These are phyloP conservation scores for Hypoxylon sp. DNA, from an alignment of 2,329 filamentous ascomycete species.

Conservation along the genomic window DNA sequence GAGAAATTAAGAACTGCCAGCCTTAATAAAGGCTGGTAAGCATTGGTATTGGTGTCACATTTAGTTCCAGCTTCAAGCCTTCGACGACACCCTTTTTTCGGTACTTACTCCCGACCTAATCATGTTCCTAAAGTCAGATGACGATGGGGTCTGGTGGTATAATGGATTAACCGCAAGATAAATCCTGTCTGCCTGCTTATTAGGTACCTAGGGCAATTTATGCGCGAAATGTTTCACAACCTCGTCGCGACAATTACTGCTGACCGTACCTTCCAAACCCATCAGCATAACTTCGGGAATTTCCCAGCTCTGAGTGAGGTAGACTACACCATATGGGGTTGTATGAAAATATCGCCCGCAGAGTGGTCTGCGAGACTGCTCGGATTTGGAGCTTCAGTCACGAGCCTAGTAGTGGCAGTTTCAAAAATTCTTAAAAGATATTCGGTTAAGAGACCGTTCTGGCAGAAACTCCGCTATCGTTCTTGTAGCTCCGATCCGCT, in stretches of 20 bases:
- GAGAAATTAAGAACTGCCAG: conserved; percentile 27
- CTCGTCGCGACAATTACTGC: conserved; percentile 21
- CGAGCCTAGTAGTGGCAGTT: conserved; percentile 26
- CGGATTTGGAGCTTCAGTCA: conserved; percentile 18
- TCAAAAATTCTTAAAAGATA: background rate
- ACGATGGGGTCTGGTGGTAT: conserved; percentile 26
- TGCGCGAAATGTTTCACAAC: conserved; percentile 14
- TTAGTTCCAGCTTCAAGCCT: conserved; percentile 5
- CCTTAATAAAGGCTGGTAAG: conserved; percentile 9
- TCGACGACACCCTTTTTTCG: conserved; percentile 1
- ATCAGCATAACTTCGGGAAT: conserved; percentile 33
- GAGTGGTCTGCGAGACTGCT: conserved; percentile 6
- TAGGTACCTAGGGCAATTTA: no score
- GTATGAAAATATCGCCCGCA: conserved; percentile 29
- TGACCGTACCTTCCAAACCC: conserved; percentile 20
- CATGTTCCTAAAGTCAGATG: conserved; percentile 18
- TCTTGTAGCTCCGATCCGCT: conserved; percentile 20
- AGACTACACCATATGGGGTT: conserved; percentile 33
- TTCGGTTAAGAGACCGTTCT: conserved; percentile 18
- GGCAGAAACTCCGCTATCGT: conserved; percentile 18
- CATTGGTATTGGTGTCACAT: background rate
- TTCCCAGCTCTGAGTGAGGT: conserved; percentile 21
- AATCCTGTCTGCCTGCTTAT: conserved; percentile 9
- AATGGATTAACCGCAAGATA: conserved; percentile 6
- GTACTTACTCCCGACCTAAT: conserved; percentile 20